phyloP scores from a whole-genome alignment of 176 grass and related monocot species.

The Musa itinerans region DNA sequence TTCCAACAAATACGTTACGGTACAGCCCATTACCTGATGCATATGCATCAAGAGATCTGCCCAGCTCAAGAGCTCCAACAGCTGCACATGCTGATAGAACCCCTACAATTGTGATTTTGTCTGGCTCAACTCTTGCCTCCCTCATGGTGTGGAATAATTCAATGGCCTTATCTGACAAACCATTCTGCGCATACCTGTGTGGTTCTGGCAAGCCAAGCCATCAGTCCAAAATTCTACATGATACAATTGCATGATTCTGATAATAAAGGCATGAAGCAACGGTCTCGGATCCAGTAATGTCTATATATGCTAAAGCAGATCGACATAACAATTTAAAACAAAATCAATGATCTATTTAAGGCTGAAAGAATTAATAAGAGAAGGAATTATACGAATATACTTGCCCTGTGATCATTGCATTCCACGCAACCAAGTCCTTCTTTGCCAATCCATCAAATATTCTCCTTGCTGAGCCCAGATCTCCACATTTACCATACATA shows the following conservation, averaged over 20 bases:
- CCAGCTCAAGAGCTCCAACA: constrained; percentile 68
- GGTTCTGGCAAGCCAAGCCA: constrained; percentile 2
- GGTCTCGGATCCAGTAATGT: neutral
- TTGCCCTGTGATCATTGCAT: constrained; percentile 84
- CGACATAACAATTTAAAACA: neutral
- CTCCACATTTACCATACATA: constrained; percentile 78
- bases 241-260: neutral
- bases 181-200: constrained; percentile 80
- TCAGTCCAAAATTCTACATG: neutral
- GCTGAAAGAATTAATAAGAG: constrained; percentile 3
- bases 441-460: constrained; percentile 41
- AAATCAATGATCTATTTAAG: neutral
- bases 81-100: constrained; percentile 71
- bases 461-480: constrained; percentile 32
- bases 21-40: constrained; percentile 41
- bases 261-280: neutral
- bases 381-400: neutral
- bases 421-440: constrained; percentile 64
- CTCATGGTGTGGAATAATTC: constrained; percentile 61
- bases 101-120: constrained; percentile 72
- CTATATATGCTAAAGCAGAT: neutral
- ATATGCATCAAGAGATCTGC: constrained; percentile 45
- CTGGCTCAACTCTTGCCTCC: constrained; percentile 30
- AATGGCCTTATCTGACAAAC: constrained; percentile 78
- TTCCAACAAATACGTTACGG: constrained; percentile 66